Base-by-base conservation (phyloP, 108 stramenopile genomes). In the Skeletonema grethae region DNA sequence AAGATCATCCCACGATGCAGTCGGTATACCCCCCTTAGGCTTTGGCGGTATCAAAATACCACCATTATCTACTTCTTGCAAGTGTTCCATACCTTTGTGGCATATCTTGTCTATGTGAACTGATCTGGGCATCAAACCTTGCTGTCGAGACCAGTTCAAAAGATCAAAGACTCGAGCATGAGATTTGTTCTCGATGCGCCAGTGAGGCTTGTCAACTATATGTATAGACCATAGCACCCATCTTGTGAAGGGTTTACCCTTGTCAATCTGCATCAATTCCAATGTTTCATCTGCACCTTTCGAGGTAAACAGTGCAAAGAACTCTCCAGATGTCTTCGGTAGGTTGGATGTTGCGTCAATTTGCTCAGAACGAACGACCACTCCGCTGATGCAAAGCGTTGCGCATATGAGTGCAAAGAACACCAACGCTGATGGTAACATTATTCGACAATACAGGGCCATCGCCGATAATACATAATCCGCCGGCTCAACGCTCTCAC, bases 151-250 rank as follows among this genome's bases (percentile, higher is more conserved):
- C 65, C 59, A 71, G 45, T 78, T 60, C 36, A 78, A 71, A 15
- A 78, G 69, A 71, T 78, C 77, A 56, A 78, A 78, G 11, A 78
- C 77, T 46, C 77, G 57, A 13, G 70, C 69, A 39, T 78, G 70
- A 45, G 61, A 66, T n/a, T 45, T 46, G 39, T 36, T 41, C 31
- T 20, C 65, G 9, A 78, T 64, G 46, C 70, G 65, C 77, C 77
- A 78, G 6, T 65, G 64, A 12, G 53, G 24, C 28, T 59, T 61
- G 65, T 64, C 66, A 12, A 69, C 66, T 18, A 48, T 61, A 48
- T 78, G 77, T 1, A 64, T 31, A 43, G 65, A 63, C 57, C 64
- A 45, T 41, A 78, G 22, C 7, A 78, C 65, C 68, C 69, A 77
- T 30, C 41, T 53, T 8, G 18, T 64, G 63, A 77, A 77, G 12